Base-by-base conservation (phyloP, 495 filamentous ascomycete genomes). In the Penicillium coprophilum region DNA sequence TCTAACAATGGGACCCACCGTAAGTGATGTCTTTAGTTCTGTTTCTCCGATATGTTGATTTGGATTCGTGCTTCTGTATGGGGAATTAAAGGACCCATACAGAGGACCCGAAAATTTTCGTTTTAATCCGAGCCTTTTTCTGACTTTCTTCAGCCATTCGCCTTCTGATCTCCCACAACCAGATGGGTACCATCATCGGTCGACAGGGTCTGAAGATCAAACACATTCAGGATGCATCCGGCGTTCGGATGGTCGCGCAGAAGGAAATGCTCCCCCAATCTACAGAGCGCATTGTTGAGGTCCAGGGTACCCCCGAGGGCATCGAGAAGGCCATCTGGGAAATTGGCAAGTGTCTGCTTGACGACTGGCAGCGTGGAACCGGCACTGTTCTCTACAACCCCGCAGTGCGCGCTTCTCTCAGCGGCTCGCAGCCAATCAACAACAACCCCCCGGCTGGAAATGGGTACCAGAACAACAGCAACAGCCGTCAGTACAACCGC, bases 241-340 rank as follows among this genome's bases (percentile, higher is more conserved):
- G 92, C 58, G 93, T 97, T 54, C 90, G 94, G 62, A 97, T 98
- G 94, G 92, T 97, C 31, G 94, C 94, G 46, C 92, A 97, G 71
- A 98, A 98, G 77, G 94, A 98, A 67, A 97, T 98, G 94, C 86
- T 97, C 31, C 94, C 94, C 24, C 94, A 97, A 71, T 98, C 94
- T 12, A 98, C 94, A n/a, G 94, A 98, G 76, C 88, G 94, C 45
- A 90, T 98, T 61, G 95, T 98, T 52, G 95, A 97, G 69, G 89
- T 98, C 48, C 89, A 93, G 70, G 94, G 94, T 63, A 91, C 86
- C 7, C 90, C 94, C 28, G 91, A 94, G 32, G 92, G 94, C 44
- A 92, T 98, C 64, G 90, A 96, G 71, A 90, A 91, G 73, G 95
- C 94, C 50, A 79, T 94, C 40, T 97, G 94, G 95, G 94, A 98